These are phyloP conservation scores for Fusarium ambrosium DNA, from an alignment of 2,329 filamentous ascomycete species.

Conservation along the genomic window DNA sequence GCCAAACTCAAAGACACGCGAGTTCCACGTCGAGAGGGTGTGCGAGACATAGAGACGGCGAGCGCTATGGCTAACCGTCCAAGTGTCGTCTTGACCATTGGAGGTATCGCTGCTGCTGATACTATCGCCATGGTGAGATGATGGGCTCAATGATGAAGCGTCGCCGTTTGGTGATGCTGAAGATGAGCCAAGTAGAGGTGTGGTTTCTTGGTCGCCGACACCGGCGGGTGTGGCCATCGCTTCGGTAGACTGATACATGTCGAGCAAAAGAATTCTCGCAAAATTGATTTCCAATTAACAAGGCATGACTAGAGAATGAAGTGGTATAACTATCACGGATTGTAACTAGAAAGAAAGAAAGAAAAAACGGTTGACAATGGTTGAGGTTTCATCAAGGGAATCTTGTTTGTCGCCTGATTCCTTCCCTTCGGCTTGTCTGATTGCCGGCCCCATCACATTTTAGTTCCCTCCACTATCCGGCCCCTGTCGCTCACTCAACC, in stretches of 20 bases:
- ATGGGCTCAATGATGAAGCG: slow-evolving; percentile 6
- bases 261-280: not conserved
- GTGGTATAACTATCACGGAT: not conserved
- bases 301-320: not conserved
- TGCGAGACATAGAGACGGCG: slow-evolving; percentile 69
- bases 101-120: not conserved
- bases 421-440: slow-evolving; percentile 15
- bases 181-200: slow-evolving; percentile 20
- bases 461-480: slow-evolving; percentile 20
- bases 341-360: not conserved
- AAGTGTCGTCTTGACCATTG: not conserved
- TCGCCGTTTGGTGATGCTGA: not conserved
- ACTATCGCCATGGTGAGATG: not conserved
- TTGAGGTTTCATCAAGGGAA: not conserved
- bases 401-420: slow-evolving; percentile 16
- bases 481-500: not conserved
- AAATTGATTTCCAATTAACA: not conserved
- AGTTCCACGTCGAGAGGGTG: slow-evolving; percentile 74
- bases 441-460: slow-evolving; percentile 12
- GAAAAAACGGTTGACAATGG: not conserved
- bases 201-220: slow-evolving; percentile 32
- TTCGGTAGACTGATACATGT: not conserved
- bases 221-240: slow-evolving; percentile 25
- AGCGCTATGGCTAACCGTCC: slow-evolving; percentile 39
- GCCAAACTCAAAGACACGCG: slow-evolving; percentile 74